Evolutionary conservation across 192 early-diverging fungal genomes (phyloP), one percentile per base, ranked within the genome.

Genomic region (Backusella luteola): DNA sequence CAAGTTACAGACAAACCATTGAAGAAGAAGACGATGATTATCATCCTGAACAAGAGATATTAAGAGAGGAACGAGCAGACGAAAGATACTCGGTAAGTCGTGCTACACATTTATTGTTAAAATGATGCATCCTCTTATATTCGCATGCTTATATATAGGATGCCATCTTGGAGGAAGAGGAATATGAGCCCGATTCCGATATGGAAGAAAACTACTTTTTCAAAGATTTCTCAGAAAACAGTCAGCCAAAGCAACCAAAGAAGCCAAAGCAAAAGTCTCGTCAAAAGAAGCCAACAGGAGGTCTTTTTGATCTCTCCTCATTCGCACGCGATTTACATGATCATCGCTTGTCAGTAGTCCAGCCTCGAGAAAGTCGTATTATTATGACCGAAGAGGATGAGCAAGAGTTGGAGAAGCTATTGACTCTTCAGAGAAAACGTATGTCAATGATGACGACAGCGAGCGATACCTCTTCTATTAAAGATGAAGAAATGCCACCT

Each of bases 121-220:
- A 63, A 29, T 12, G 11, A 5, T 63, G 3, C 12, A 12, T 29
- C n/a, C 29, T 59, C 53, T 59, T 59, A 59, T 23, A 17, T 32
- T 32, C 32, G 32, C 2, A 32, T 23, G 7, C 9, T 8, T 59
- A 9, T 59, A 23, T 23, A 11, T 59, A 59, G 53, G 53, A 59
- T 59, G 23, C 21, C 11, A 12, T 23, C 9, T 59, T 59, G 35
- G 36, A 70, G 19, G 69, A 71, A 53, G 69, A 71, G n/a, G 26
- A 76, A 7, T 52, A 67, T n/a, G 75, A 76, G 29, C 66, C 38
- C 21, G 75, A 76, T 41, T 76, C 75, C 17, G 74, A 75, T 15
- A 23, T 53, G 23, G 75, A 80, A 36, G 79, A 80, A 66, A 68
- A 80, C 38, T 76, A 49, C 34, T 80, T 80, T 36, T 76, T 80